phyloP scores from a whole-genome alignment of 306 rosid species.

The Acmispon strigosus region DNA sequence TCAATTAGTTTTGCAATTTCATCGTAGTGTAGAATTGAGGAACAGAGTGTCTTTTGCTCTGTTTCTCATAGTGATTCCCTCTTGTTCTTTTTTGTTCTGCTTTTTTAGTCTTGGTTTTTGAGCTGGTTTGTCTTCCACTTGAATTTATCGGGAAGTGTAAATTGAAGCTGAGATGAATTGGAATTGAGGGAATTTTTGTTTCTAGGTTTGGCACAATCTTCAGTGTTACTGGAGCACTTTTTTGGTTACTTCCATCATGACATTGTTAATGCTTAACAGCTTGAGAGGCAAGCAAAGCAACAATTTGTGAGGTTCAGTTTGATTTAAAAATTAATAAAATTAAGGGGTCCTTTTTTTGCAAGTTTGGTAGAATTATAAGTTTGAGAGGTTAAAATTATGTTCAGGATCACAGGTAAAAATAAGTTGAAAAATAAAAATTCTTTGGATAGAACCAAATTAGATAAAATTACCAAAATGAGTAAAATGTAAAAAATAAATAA shows the following conservation, averaged over 20 bases:
- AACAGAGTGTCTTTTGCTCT: neutral
- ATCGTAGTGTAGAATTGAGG: neutral
- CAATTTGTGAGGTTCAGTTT: no score
- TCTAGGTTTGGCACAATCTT: neutral
- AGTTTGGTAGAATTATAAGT: no score
- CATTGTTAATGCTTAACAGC: neutral
- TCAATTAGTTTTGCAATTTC: neutral
- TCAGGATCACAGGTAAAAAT: no score
- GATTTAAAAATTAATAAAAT: no score
- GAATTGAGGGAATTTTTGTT: conserved; percentile 3
- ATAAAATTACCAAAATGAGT: no score
- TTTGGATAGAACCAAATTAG: no score
- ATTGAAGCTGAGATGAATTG: conserved; percentile 31
- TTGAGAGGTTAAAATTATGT: no score
- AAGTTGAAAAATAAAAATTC: no score
- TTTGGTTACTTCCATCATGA: neutral
- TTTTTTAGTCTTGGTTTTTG: neutral
- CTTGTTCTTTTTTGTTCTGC: neutral
- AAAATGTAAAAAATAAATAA: no score
- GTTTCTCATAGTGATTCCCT: neutral
- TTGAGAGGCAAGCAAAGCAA: neutral
- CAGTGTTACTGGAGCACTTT: neutral
- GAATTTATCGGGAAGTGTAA: conserved; percentile 46
- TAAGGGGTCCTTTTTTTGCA: no score
- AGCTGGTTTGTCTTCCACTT: conserved; percentile 13